Percentiles rank a stretch among this genome's conserved stretches.
phyloP scores from a whole-genome alignment of 2,329 filamentous ascomycete species.

The Talaromyces sp. region DNA sequence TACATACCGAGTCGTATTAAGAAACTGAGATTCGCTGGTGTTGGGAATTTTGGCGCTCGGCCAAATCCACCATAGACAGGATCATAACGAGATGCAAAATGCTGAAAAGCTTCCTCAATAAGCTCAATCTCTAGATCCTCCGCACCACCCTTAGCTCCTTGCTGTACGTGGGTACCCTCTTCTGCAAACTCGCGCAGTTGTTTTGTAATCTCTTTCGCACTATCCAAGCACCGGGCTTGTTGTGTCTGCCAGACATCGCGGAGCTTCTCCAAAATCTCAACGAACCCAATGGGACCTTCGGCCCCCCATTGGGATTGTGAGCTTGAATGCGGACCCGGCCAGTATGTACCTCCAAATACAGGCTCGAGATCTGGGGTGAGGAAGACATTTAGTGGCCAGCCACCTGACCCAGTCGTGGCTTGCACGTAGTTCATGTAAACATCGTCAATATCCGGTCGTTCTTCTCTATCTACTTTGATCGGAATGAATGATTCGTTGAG shows the following conservation, averaged over 20 bases:
- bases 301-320: conserved; percentile 35
- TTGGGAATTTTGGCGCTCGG: conserved; percentile 78
- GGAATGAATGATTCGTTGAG: conserved; percentile 87
- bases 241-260: conserved; percentile 71
- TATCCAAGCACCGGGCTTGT: conserved; percentile 73
- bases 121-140: conserved; percentile 83
- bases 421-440: conserved; percentile 99
- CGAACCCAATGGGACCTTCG: conserved; percentile 66
- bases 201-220: conserved; percentile 73
- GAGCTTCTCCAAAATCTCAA: conserved; percentile 77
- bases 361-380: conserved; percentile 88
- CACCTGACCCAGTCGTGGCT: conserved; percentile 80
- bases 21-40: conserved; percentile 77
- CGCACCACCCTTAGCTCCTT: conserved; percentile 44
- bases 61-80: conserved; percentile 73
- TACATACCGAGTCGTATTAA: conserved; percentile 69
- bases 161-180: conserved; percentile 62
- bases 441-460: conserved; percentile 86
- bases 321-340: conserved; percentile 69
- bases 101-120: conserved; percentile 79
- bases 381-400: conserved; percentile 97
- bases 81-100: conserved; percentile 79
- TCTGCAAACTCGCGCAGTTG: conserved; percentile 83
- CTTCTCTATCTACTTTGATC: conserved; percentile 87
- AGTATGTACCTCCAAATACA: conserved; percentile 94